Conservation (phyloP, 257 asterid species). For the Nyctanthes arbortristis region DNA sequence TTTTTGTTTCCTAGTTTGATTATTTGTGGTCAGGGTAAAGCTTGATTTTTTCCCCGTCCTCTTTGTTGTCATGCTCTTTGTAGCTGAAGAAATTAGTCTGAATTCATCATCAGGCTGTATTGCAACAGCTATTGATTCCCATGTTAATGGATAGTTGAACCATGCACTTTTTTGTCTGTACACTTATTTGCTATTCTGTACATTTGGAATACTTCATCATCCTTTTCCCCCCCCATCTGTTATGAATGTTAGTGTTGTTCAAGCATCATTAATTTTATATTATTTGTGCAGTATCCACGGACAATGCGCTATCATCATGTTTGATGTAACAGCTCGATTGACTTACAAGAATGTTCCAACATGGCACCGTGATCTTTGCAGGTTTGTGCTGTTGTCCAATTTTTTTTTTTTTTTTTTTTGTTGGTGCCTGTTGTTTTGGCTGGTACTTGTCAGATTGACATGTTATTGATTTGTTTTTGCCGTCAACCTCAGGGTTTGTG, state of each 20-base stretch:
- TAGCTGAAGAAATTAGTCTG: neutral
- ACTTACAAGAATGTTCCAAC: constrained; percentile 91
- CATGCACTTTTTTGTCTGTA: neutral
- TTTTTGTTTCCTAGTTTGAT: too few species aligned
- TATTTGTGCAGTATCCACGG: constrained; percentile 73
- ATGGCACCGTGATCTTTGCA: constrained; percentile 95
- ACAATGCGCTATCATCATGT: constrained; percentile 90
- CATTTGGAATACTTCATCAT: neutral
- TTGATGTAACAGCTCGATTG: constrained; percentile 84
- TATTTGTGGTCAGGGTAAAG: neutral
- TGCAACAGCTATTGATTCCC: neutral
- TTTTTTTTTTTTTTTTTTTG: too few species aligned
- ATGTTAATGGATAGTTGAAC: neutral
- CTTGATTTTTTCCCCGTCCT: too few species aligned
- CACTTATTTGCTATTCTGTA: neutral
- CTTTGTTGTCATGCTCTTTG: too few species aligned
- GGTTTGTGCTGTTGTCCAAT: constrained; percentile 37
- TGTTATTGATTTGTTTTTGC: neutral
- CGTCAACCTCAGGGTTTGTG: constrained; percentile 61
- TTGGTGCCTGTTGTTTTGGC: neutral
- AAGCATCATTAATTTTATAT: neutral
- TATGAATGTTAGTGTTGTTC: neutral
- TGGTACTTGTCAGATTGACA: neutral
- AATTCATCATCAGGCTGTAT: neutral
- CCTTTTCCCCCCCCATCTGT: neutral